Base-by-base conservation (phyloP, 352 stramenopile species). In the Thraustochytrium striatum region DNA sequence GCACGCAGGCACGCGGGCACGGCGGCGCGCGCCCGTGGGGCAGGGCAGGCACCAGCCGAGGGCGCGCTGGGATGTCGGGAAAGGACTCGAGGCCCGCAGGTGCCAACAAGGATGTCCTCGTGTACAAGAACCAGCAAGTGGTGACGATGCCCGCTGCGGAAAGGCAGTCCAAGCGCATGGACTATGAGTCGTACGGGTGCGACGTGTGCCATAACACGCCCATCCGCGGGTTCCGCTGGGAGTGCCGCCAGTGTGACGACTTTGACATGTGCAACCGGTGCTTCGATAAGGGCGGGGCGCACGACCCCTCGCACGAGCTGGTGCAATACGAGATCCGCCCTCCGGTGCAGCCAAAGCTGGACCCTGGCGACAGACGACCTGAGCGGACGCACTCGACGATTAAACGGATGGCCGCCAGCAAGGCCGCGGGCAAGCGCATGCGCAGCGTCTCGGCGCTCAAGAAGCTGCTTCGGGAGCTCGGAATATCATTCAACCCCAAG, bases 261-360 rank as follows among this genome's bases (percentile, higher is more conserved):
- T 75, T 75, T 25, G 65, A 75, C 65, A 75, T 75, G 65, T 75
- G 65, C 65, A 61, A 75, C 35, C 19, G 30, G n/a, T 75, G 65
- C 36, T 30, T 55, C 3, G 28, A 33, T 25, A 72, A 75, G 11
- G 41, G 19, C 5, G 5, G 9, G 53, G 25, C 53, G 33, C 65
- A 75, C 50, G 5, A 0, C n/a, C 28, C 32, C 13, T 61, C 13
- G 8, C 65, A 75, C 36, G 7, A 55, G 39, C 65, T 75, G 7
- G 65, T 75, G 16, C 32, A 43, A 21, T 75, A 61, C 25, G 44
- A 58, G 25, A 32, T 75, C n/a, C 33, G 32, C 3, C 47, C n/a
- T n/a, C n/a, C n/a, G n/a, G n/a, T n/a, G n/a, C n/a, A n/a, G n/a
- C n/a, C n/a, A n/a, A n/a, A n/a, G n/a, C n/a, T n/a, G n/a, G n/a